Conservation (phyloP, 495 filamentous ascomycete genomes). For the Neurospora sp. region DNA sequence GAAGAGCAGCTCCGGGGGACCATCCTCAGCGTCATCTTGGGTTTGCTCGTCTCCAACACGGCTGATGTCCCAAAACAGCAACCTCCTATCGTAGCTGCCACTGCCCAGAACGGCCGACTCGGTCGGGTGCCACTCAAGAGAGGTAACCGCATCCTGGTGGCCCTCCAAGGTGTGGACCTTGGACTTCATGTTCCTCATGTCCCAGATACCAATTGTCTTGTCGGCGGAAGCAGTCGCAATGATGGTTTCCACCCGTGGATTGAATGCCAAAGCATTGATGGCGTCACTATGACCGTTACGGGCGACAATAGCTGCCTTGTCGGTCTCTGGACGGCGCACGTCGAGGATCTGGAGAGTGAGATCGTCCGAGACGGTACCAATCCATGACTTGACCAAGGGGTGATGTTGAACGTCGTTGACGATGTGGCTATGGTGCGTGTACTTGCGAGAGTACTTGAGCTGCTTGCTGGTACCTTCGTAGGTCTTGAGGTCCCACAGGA, state of each 20-base stretch:
- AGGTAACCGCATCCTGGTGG: conserved; percentile 81
- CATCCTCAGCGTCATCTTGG: conserved; percentile 92
- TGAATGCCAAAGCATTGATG: conserved; percentile 90
- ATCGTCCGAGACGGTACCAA: conserved; percentile 93
- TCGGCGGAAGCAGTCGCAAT: conserved; percentile 90
- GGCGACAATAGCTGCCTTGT: conserved; percentile 54
- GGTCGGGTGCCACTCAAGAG: conserved; percentile 85
- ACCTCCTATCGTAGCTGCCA: conserved; percentile 80
- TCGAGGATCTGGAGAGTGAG: conserved; percentile 88
- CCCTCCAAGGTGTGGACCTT: conserved; percentile 79
- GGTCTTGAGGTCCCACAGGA: conserved; percentile 79
- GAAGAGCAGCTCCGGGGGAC: conserved; percentile 91
- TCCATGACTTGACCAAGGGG: conserved; percentile 65
- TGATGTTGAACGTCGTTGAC: conserved; percentile 97
- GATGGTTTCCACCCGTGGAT: conserved; percentile 74
- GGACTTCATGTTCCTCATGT: conserved; percentile 75
- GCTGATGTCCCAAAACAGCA: conserved; percentile 94
- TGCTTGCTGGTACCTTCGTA: conserved; percentile 53
- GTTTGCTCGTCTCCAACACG: conserved; percentile 87
- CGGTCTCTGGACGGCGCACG: conserved; percentile 52
- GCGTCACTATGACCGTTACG: conserved; percentile 70
- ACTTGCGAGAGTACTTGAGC: conserved; percentile 59
- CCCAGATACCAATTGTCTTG: conserved; percentile 91
- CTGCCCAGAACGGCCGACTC: conserved; percentile 82
- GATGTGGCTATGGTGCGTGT: conserved; percentile 77